Conservation (phyloP, 306 rosid genomes). For the Albizia julibrissin region DNA sequence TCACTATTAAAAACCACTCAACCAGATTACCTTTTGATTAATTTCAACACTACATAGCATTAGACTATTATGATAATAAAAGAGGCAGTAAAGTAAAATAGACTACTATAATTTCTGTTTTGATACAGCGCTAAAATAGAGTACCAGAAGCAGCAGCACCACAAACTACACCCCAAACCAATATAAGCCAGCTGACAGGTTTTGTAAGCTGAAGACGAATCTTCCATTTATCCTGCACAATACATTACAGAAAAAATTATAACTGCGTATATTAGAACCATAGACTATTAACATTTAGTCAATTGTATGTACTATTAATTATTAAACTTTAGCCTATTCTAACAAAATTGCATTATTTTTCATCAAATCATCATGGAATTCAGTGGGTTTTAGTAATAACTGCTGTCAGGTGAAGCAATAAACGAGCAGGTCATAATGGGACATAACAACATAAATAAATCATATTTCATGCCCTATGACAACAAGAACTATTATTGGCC, state of each 20-base stretch:
- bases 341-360: not conserved
- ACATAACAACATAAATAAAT: not conserved
- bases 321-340: not conserved
- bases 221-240: constrained; percentile 90
- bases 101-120: not conserved
- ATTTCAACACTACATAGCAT: not conserved
- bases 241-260: constrained; percentile 28
- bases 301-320: not conserved
- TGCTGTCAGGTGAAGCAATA: not conserved
- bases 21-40: not conserved
- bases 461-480: not conserved
- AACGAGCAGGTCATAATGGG: not conserved
- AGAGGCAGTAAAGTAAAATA: too few relatives aligned
- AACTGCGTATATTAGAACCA: not conserved
- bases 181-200: constrained; percentile 97
- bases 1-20: not conserved
- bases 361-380: not conserved
- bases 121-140: constrained; percentile 6
- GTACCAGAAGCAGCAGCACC: constrained; percentile 99
- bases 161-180: constrained; percentile 94
- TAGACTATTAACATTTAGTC: not conserved
- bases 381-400: not conserved
- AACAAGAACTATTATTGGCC: not conserved
- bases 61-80: not conserved
- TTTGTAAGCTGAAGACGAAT: constrained; percentile 92